phyloP scores from a whole-genome alignment of 495 filamentous ascomycete genomes.

The Tuber microsphaerosporum region DNA sequence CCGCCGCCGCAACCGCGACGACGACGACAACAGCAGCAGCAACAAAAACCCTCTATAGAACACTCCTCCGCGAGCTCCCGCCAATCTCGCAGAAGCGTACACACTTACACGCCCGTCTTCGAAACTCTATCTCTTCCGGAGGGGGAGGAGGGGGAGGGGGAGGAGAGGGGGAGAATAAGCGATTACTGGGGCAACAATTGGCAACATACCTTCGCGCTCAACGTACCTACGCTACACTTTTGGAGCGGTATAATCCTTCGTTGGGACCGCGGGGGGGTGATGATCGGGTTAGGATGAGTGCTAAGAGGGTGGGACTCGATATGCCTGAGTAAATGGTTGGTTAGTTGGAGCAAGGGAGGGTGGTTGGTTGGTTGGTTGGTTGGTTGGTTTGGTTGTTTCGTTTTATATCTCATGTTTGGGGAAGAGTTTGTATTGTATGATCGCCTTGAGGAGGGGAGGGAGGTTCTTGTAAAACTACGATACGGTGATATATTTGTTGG shows the following conservation, averaged over 20 bases:
- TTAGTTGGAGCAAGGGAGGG: too few relatives aligned
- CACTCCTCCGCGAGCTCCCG: slow-evolving; percentile 84
- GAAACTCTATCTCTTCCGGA: slow-evolving; percentile 44
- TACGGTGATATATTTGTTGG: neutral
- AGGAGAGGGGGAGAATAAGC: slow-evolving; percentile 45
- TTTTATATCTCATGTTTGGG: too few relatives aligned
- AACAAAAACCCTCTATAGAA: slow-evolving; percentile 66
- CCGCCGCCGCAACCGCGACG: slow-evolving; percentile 13
- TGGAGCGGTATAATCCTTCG: slow-evolving; percentile 91
- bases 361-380: too few relatives aligned
- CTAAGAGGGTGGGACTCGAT: slow-evolving; percentile 80
- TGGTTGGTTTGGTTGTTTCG: too few relatives aligned
- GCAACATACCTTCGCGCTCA: slow-evolving; percentile 75
- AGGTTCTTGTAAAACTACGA: too few relatives aligned
- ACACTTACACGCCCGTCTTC: slow-evolving; percentile 56
- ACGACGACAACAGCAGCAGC: slow-evolving; percentile 34
- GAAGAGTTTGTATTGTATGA: too few relatives aligned
- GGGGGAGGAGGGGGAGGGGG: too few relatives aligned
- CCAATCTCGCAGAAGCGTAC: slow-evolving; percentile 56
- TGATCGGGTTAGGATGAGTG: slow-evolving; percentile 73
- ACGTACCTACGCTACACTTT: slow-evolving; percentile 64
- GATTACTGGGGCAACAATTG: slow-evolving; percentile 72
- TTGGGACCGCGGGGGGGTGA: slow-evolving; percentile 70
- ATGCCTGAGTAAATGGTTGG: slow-evolving; percentile 50
- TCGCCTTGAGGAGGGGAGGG: too few relatives aligned